Evolutionary conservation across 2,329 filamentous ascomycete species (phyloP).

Genomic region (Botrytis sinoallii): DNA sequence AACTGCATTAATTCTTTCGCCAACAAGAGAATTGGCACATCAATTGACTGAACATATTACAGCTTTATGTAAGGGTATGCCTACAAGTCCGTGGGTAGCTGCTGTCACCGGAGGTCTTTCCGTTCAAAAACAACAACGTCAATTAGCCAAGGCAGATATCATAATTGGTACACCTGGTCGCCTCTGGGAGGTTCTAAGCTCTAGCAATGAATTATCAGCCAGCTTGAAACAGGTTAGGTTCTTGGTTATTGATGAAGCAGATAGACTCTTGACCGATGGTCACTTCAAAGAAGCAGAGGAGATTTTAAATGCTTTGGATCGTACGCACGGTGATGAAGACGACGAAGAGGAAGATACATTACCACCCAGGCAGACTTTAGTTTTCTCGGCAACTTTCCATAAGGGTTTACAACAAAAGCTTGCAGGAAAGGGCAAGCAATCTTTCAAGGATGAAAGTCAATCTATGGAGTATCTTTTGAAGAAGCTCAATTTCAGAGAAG

Average conservation of each 20-base stretch:
- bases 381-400: conserved; percentile 96
- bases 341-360: conserved; percentile 46
- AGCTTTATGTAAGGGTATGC: conserved; percentile 62
- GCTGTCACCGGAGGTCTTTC: conserved; percentile 90
- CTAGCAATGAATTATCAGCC: conserved; percentile 64
- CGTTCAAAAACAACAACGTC: conserved; percentile 89
- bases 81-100: conserved; percentile 68
- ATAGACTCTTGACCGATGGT: conserved; percentile 84
- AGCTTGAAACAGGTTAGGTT: conserved; percentile 74
- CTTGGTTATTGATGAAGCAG: conserved; percentile 90
- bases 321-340: conserved; percentile 50
- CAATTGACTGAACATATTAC: conserved; percentile 83
- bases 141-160: conserved; percentile 80
- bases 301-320: conserved; percentile 77
- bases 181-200: conserved; percentile 89
- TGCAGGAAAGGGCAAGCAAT: conserved; percentile 62
- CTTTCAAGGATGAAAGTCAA: conserved; percentile 68
- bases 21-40: conserved; percentile 89
- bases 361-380: conserved; percentile 73
- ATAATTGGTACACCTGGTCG: conserved; percentile 91
- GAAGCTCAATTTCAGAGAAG: conserved; percentile 82
- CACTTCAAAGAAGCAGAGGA: conserved; percentile 94
- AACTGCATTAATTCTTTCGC: conserved; percentile 78
- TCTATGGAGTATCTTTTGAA: conserved; percentile 91
- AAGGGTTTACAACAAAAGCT: conserved; percentile 89